phyloP scores from a whole-genome alignment of 2,329 filamentous ascomycete species.

The Helminthosporium solani region DNA sequence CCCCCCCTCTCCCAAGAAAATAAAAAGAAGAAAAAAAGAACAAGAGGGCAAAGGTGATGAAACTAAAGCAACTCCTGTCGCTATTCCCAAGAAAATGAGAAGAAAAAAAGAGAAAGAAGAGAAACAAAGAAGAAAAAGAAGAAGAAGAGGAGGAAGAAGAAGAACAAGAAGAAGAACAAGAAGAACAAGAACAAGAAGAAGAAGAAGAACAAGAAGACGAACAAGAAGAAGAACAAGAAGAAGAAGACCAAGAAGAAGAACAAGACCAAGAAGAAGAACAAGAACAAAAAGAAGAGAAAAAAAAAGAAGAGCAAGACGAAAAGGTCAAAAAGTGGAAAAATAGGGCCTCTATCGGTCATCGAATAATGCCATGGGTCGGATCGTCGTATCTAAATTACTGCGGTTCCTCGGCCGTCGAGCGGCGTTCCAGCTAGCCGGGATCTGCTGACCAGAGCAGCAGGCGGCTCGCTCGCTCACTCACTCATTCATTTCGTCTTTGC shows the following conservation, averaged over 20 bases:
- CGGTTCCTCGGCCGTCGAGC: slow-evolving; percentile 22
- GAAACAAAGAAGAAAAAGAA: neutral
- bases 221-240: too few relatives aligned
- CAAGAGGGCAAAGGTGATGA: neutral
- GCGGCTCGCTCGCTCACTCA: too few relatives aligned
- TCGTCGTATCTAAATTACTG: slow-evolving; percentile 41
- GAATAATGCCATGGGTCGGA: slow-evolving; percentile 25
- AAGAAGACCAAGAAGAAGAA: too few relatives aligned
- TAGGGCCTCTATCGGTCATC: slow-evolving; percentile 23
- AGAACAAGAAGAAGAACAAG: too few relatives aligned
- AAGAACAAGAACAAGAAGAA: too few relatives aligned
- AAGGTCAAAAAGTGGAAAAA: slow-evolving; percentile 4
- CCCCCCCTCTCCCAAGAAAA: slow-evolving; percentile 6
- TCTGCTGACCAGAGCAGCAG: slow-evolving; percentile 27
- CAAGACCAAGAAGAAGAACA: too few relatives aligned
- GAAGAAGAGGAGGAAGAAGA: too few relatives aligned
- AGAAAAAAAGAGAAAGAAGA: neutral
- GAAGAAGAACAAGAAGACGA: too few relatives aligned
- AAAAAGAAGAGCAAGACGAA: neutral
- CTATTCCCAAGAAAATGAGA: slow-evolving; percentile 5
- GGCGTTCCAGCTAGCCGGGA: slow-evolving; percentile 17
- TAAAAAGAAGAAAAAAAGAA: neutral
- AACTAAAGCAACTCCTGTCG: slow-evolving; percentile 25
- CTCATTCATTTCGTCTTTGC: too few relatives aligned
- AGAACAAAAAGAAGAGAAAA: neutral